phyloP scores from a whole-genome alignment of 1,284 basidiomycete species.

The Puccinia triticina region DNA sequence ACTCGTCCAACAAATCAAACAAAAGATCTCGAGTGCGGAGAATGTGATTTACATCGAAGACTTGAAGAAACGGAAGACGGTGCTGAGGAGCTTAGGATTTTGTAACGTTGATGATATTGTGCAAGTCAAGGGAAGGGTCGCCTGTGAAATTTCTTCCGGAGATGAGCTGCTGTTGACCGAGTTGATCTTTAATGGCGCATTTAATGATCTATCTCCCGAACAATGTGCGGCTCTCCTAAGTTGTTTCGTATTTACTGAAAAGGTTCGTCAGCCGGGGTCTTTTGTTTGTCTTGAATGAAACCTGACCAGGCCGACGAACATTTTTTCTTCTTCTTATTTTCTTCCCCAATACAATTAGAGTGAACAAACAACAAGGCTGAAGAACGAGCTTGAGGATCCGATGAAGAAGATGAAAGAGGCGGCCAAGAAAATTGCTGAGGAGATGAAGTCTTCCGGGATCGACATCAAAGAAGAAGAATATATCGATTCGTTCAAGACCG shows the following conservation, averaged over 20 bases:
- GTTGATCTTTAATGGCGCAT: slow-evolving; percentile 94
- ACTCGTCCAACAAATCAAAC: slow-evolving; percentile 75
- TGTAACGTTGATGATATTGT: slow-evolving; percentile 87
- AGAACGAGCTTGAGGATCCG: slow-evolving; percentile 89
- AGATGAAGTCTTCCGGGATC: slow-evolving; percentile 89
- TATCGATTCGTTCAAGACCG: slow-evolving; percentile 93
- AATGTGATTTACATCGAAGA: slow-evolving; percentile 96
- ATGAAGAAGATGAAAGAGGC: slow-evolving; percentile 93
- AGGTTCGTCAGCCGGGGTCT: slow-evolving; percentile 66
- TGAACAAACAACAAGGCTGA: slow-evolving; percentile 80
- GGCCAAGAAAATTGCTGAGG: slow-evolving; percentile 89
- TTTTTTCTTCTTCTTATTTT: not conserved
- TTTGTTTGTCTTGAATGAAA: not conserved
- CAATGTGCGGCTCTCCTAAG: slow-evolving; percentile 89
- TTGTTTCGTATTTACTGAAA: slow-evolving; percentile 97
- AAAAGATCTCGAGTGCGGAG: slow-evolving; percentile 82
- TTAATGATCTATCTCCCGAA: slow-evolving; percentile 85
- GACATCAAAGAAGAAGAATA: slow-evolving; percentile 90
- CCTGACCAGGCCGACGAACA: not conserved
- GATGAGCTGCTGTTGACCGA: slow-evolving; percentile 96
- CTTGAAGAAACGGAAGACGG: slow-evolving; percentile 91
- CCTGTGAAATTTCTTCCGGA: slow-evolving; percentile 96
- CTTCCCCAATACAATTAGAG: slow-evolving; percentile 66
- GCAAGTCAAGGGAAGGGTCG: slow-evolving; percentile 96
- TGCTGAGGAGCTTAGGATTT: slow-evolving; percentile 87